Percentiles rank a stretch among this genome's conserved stretches.
Conservation (phyloP, 2,329 filamentous ascomycete genomes). For the Fusarium buharicum region DNA sequence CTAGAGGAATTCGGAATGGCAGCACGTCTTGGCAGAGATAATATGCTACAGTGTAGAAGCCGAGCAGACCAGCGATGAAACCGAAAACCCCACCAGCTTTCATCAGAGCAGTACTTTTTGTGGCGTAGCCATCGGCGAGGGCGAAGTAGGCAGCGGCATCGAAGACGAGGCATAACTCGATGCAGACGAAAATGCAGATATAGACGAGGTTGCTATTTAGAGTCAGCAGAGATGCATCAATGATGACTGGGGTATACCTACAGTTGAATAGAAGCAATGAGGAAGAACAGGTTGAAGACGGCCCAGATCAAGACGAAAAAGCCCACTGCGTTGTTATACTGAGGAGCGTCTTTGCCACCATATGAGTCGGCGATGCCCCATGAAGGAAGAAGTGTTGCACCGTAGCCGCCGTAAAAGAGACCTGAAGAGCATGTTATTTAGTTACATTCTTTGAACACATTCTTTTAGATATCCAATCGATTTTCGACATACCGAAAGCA, state of each 20-base stretch:
- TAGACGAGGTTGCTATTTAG: conserved; percentile 37
- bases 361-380: conserved; percentile 41
- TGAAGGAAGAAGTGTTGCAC: conserved; percentile 36
- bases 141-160: conserved; percentile 37
- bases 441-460: no score
- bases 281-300: conserved; percentile 45
- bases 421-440: conserved; percentile 17
- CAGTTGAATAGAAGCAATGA: conserved; percentile 39
- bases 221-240: conserved; percentile 2
- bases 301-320: conserved; percentile 46
- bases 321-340: conserved; percentile 44
- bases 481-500: conserved; percentile 37
- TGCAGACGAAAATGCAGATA: conserved; percentile 35
- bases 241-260: not conserved
- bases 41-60: conserved; percentile 38
- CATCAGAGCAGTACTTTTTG: conserved; percentile 16
- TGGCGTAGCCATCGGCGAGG: conserved; percentile 34
- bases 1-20: conserved; percentile 40
- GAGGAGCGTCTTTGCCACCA: conserved; percentile 22
- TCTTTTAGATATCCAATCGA: not conserved
- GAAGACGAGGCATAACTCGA: conserved; percentile 40
- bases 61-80: conserved; percentile 40
- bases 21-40: conserved; percentile 43
- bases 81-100: conserved; percentile 40
- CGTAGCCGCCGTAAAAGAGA: conserved; percentile 45